Evolutionary conservation across 345 rosid species (phyloP).

Genomic region (Mangifera indica): DNA sequence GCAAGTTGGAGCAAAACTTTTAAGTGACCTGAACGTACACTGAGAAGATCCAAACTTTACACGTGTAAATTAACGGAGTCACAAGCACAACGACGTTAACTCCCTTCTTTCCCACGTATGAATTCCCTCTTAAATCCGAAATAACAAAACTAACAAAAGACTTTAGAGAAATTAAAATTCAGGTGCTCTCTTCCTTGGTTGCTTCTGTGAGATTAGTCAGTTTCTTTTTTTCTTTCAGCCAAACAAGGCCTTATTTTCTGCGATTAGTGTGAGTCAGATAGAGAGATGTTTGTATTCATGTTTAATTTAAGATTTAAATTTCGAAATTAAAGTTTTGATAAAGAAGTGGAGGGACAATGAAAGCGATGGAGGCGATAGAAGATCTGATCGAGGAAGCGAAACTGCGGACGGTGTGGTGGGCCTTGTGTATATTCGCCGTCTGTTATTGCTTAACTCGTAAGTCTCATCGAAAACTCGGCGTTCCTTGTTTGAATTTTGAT

Average conservation of each 20-base stretch:
- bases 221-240: not conserved
- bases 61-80: slow-evolving; percentile 2
- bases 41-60: not conserved
- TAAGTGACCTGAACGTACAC: no score
- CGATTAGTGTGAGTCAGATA: not conserved
- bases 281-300: not conserved
- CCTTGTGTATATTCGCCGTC: slow-evolving; percentile 62
- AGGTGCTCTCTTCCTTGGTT: not conserved
- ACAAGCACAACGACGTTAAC: not conserved
- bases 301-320: not conserved
- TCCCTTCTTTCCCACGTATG: not conserved
- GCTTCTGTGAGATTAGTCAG: not conserved
- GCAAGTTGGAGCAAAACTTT: no score
- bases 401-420: slow-evolving; percentile 85
- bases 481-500: not conserved
- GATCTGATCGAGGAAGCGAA: slow-evolving; percentile 98
- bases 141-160: not conserved
- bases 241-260: not conserved
- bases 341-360: slow-evolving; percentile 32
- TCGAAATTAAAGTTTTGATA: no score
- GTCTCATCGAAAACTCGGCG: slow-evolving; percentile 18
- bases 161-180: not conserved
- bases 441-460: slow-evolving; percentile 88
- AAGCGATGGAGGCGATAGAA: slow-evolving; percentile 77
- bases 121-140: not conserved